A percentile compares a stretch with the other conserved stretches of the same genome.
These are phyloP conservation scores for Dryas octopetala DNA, from an alignment of 306 rosid species.

Conservation along the genomic window DNA sequence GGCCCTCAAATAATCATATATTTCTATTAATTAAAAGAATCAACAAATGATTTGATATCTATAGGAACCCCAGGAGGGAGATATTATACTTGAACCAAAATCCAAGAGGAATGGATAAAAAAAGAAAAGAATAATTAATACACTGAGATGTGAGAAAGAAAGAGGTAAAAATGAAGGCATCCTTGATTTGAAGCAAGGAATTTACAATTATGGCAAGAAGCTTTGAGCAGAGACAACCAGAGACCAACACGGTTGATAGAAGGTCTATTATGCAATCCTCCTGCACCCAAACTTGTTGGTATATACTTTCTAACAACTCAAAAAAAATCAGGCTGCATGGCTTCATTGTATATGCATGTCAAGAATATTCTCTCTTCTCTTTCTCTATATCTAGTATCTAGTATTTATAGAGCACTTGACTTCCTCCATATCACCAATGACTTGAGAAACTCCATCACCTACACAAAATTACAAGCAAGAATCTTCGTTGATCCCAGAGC, in stretches of 20 bases:
- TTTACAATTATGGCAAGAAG: constrained; percentile 48
- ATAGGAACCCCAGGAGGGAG: background rate
- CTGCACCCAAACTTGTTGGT: too few species aligned
- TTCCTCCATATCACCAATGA: constrained; percentile 69
- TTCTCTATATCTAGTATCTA: constrained; percentile 26
- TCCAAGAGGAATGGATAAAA: background rate
- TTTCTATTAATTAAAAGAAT: background rate
- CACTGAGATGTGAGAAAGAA: constrained; percentile 12
- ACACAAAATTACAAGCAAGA: constrained; percentile 18
- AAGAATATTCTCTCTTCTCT: constrained; percentile 41
- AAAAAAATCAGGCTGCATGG: constrained; percentile 27
- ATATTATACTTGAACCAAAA: constrained; percentile 11
- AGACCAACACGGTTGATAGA: too few species aligned
- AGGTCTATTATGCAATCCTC: background rate
- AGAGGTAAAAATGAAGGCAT: background rate
- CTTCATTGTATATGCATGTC: constrained; percentile 35
- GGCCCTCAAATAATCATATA: too few species aligned
- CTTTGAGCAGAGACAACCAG: constrained; percentile 36
- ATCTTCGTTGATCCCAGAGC: too few species aligned
- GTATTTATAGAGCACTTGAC: constrained; percentile 51
- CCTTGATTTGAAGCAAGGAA: constrained; percentile 23
- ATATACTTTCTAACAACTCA: background rate
- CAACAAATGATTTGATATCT: background rate
- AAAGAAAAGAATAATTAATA: constrained; percentile 1
- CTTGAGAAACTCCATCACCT: constrained; percentile 95